Percentiles rank a stretch among this genome's conserved stretches.
phyloP scores from a whole-genome alignment of 768 basidiomycete species.

The Mycena chlorophos region DNA sequence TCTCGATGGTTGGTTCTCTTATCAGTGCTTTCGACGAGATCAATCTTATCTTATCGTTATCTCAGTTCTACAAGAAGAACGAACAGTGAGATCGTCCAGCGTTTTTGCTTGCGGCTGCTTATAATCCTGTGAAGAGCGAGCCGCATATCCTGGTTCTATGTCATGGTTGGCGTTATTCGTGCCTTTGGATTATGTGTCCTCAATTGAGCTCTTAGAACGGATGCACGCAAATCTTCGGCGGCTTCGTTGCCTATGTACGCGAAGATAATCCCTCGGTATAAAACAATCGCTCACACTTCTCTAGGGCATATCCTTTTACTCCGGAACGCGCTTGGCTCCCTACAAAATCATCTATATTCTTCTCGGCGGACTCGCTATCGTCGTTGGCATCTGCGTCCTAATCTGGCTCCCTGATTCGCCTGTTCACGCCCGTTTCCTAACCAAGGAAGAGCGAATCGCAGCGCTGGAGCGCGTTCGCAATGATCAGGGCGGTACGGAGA shows the following conservation, averaged over 20 bases:
- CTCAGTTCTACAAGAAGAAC: constrained; percentile 64
- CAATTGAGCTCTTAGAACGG: constrained; percentile 44
- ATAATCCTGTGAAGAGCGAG: constrained; percentile 38
- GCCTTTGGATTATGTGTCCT: neutral
- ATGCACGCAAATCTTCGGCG: constrained; percentile 59
- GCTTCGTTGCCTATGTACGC: constrained; percentile 62
- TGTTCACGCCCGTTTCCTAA: constrained; percentile 56
- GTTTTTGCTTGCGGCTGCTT: neutral
- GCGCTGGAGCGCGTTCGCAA: constrained; percentile 66
- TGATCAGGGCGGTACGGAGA: constrained; percentile 63
- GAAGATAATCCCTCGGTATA: neutral
- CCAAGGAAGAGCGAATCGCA: constrained; percentile 59
- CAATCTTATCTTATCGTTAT: neutral
- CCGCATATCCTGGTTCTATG: constrained; percentile 66
- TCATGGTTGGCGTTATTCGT: constrained; percentile 46
- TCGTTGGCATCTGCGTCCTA: constrained; percentile 56
- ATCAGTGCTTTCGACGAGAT: neutral
- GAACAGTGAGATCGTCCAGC: constrained; percentile 48
- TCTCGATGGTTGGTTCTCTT: constrained; percentile 44
- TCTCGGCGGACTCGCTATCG: constrained; percentile 58
- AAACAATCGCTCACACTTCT: neutral
- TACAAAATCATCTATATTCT: constrained; percentile 65
- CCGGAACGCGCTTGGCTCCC: constrained; percentile 47
- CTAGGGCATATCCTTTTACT: constrained; percentile 58
- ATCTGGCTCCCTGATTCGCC: constrained; percentile 68